Evolutionary conservation across 257 asterid species (phyloP), one percentile per base, ranked within the genome.

Genomic region (Cinchona pubescens): DNA sequence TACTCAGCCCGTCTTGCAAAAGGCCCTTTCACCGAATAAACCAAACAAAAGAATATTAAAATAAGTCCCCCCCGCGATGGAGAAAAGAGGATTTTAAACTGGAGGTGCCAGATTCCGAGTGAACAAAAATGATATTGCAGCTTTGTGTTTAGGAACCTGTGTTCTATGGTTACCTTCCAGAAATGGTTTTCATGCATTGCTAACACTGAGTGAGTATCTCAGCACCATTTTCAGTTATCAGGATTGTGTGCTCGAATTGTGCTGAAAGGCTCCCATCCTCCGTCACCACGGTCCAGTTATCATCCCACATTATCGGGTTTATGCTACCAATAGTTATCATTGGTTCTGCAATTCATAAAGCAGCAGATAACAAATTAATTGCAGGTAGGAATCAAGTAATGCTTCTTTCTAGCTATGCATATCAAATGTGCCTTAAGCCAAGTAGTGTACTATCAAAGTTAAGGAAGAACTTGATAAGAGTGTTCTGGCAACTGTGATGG

Each of bases 181-280:
- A 37, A 9, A 30, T 35, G 55, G 27, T 42, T 9, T 58, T 60
- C 25, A 56, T 45, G 69, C 38, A 13, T 46, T 46, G 67, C 71
- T 80, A 94, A 72, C 93, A 92, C 64, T 83, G 89, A 29, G 98
- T 94, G 14, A 94, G 88, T 73, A 89, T 90, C 90, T 94, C 96
- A 0, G 91, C 94, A 35, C 98, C 99, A 75, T 89, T 88, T 23
- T 83, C 62, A 7, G 97, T 94, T 65, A 92, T 87, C 75, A 94
- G 85, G 81, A 94, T 79, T 87, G 98, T 92, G 83, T 94, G 99
- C 75, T 94, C 99, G 74, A 92, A 94, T 75, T 94, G 99, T 81
- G 99, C 98, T 23, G 99, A 92, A 55, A 94, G 90, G 89, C 97
- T 87, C n/a, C 94, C 97, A 75, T 94, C 98, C 76, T 84, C 93